A percentile compares a stretch with the other conserved stretches of the same genome.
Conservation (phyloP, 1,284 basidiomycete genomes). For the Boletus smithii region DNA sequence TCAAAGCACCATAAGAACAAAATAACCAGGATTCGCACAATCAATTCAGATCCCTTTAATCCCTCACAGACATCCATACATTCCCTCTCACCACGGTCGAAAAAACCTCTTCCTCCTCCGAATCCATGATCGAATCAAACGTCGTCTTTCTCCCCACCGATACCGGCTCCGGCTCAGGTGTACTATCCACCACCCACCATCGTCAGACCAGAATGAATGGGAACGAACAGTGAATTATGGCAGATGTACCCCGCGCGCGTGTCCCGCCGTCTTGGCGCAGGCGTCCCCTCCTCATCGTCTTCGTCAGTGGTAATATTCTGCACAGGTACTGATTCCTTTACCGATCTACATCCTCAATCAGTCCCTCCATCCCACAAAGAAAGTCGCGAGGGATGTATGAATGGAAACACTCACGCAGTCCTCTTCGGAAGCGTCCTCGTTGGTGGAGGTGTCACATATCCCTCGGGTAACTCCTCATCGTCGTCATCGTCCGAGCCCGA, state of each 20-base stretch:
- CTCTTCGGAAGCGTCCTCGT: constrained; percentile 43
- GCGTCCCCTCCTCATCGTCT: constrained; percentile 33
- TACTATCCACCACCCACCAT: not conserved
- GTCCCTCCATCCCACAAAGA: not conserved
- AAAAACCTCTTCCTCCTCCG: constrained; percentile 40
- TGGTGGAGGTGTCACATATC: constrained; percentile 34
- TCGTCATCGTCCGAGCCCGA: constrained; percentile 42
- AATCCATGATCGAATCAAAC: constrained; percentile 31
- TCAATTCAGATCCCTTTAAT: not conserved
- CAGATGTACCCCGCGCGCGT: constrained; percentile 10
- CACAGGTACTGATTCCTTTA: constrained; percentile 32
- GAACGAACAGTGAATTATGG: not conserved
- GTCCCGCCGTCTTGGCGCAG: constrained; percentile 9
- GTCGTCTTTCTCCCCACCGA: constrained; percentile 12
- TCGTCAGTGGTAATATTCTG: constrained; percentile 36
- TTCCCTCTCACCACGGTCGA: constrained; percentile 13
- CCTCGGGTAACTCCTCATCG: constrained; percentile 29
- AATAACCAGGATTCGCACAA: not conserved
- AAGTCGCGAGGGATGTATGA: not conserved
- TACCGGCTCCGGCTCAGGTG: not conserved
- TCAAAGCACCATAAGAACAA: not conserved
- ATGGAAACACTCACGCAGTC: constrained; percentile 37
- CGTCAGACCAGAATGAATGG: not conserved
- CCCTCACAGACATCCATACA: not conserved
- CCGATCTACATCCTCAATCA: constrained; percentile 28